phyloP scores from a whole-genome alignment of 1,284 basidiomycete genomes.

The Naganishia sp. region DNA sequence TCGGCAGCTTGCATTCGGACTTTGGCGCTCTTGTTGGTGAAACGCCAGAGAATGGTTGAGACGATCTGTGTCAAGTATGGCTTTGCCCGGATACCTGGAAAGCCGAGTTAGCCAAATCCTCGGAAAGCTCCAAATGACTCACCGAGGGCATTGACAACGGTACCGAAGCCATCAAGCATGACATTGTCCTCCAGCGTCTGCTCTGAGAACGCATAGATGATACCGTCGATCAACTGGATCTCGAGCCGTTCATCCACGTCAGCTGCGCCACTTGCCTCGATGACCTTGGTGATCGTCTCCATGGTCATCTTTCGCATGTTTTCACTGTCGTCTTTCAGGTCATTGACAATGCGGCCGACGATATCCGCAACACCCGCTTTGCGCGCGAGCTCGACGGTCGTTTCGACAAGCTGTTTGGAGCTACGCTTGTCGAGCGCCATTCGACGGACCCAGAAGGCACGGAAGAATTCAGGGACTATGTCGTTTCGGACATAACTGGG shows the following conservation, averaged over 20 bases:
- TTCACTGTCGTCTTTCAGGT: slow-evolving; percentile 93
- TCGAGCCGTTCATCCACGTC: slow-evolving; percentile 97
- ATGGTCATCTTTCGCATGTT: slow-evolving; percentile 99
- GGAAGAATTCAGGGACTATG: slow-evolving; percentile 99
- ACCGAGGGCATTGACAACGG: slow-evolving; percentile 89
- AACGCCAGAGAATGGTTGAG: slow-evolving; percentile 97
- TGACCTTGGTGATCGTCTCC: slow-evolving; percentile 98
- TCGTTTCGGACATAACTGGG: slow-evolving; percentile 93
- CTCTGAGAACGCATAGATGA: slow-evolving; percentile 99
- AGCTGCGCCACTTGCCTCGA: slow-evolving; percentile 86
- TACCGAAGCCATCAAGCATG: slow-evolving; percentile 98
- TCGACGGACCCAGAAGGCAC: slow-evolving; percentile 94
- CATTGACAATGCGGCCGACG: slow-evolving; percentile 90
- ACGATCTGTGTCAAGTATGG: slow-evolving; percentile 98
- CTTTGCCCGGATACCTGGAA: slow-evolving; percentile 88
- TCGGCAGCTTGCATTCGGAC: slow-evolving; percentile 99
- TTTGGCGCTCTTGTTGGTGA: slow-evolving; percentile 99
- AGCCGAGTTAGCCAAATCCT: neutral
- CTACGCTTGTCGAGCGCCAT: slow-evolving; percentile 98
- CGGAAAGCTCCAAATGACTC: neutral
- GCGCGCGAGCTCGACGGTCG: slow-evolving; percentile 94
- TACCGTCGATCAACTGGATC: slow-evolving; percentile 91
- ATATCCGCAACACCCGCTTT: slow-evolving; percentile 96
- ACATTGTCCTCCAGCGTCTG: slow-evolving; percentile 98
- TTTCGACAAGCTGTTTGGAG: slow-evolving; percentile 96